Evolutionary conservation across 768 basidiomycete species (phyloP).

Genomic region (Trametes elegans): DNA sequence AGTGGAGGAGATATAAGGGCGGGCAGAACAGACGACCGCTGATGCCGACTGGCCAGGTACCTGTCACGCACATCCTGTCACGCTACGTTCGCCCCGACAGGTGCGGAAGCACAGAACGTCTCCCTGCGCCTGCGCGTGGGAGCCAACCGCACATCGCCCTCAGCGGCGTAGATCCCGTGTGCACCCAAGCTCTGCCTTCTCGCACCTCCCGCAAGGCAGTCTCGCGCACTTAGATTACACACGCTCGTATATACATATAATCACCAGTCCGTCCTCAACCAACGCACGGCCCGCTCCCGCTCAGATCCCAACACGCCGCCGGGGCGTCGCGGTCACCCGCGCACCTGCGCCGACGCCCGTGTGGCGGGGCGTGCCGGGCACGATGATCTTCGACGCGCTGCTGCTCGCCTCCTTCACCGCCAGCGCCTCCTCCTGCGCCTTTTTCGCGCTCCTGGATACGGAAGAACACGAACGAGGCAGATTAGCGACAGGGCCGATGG

Average conservation of each 20-base stretch:
- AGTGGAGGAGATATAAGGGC: slow-evolving; percentile 4
- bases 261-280: background rate
- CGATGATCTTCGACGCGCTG: slow-evolving; percentile 65
- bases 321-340: slow-evolving; percentile 72
- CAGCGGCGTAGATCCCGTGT: background rate
- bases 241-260: background rate
- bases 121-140: background rate
- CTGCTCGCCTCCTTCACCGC: slow-evolving; percentile 52
- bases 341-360: slow-evolving; percentile 62
- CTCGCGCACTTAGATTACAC: background rate
- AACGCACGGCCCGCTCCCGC: background rate
- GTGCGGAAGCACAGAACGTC: too few species aligned
- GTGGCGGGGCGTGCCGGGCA: slow-evolving; percentile 80
- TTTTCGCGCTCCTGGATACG: slow-evolving; percentile 52
- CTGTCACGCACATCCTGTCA: slow-evolving; percentile 10
- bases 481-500: background rate
- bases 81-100: background rate
- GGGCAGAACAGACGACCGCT: background rate
- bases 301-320: slow-evolving; percentile 61
- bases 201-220: background rate
- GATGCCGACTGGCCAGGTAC: slow-evolving; percentile 13
- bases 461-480: too few species aligned
- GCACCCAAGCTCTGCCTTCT: background rate
- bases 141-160: slow-evolving; percentile 2
- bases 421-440: slow-evolving; percentile 58